Conservation (phyloP, 1,284 basidiomycete species). For the Neonothopanus nambi region DNA sequence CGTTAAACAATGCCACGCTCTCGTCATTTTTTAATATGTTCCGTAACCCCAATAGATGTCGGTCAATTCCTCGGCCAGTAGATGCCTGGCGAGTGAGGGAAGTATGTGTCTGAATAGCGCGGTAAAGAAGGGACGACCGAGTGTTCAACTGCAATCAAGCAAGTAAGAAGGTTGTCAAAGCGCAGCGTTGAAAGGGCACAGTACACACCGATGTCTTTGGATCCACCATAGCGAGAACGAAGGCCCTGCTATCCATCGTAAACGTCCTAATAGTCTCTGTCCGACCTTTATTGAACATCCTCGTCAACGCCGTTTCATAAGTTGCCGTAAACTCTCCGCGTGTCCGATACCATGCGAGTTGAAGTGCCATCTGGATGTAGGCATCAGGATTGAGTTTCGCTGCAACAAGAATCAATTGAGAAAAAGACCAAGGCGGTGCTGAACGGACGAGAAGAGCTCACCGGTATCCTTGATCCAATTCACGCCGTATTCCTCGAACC, state of each 20-base stretch:
- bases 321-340: constrained; percentile 84
- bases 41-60: constrained; percentile 87
- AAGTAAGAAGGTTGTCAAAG: neutral
- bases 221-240: constrained; percentile 79
- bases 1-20: constrained; percentile 63
- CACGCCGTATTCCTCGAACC: constrained; percentile 85
- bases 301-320: constrained; percentile 93
- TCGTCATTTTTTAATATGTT: constrained; percentile 58
- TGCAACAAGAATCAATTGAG: constrained; percentile 37
- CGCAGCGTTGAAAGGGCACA: neutral
- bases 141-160: constrained; percentile 35
- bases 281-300: constrained; percentile 88
- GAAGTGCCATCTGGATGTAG: constrained; percentile 91
- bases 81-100: constrained; percentile 79
- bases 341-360: constrained; percentile 88
- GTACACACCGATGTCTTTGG: constrained; percentile 46
- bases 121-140: constrained; percentile 58
- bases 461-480: constrained; percentile 89
- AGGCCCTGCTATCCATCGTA: constrained; percentile 75
- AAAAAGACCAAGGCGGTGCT: neutral
- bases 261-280: constrained; percentile 91
- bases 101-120: constrained; percentile 77
- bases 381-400: constrained; percentile 81
- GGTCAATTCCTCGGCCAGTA: constrained; percentile 86
- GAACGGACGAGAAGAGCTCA: constrained; percentile 34